A percentile compares a stretch with the other conserved stretches of the same genome.
Conservation (phyloP, 441 rosid genomes). For the Biscutella auriculata region DNA sequence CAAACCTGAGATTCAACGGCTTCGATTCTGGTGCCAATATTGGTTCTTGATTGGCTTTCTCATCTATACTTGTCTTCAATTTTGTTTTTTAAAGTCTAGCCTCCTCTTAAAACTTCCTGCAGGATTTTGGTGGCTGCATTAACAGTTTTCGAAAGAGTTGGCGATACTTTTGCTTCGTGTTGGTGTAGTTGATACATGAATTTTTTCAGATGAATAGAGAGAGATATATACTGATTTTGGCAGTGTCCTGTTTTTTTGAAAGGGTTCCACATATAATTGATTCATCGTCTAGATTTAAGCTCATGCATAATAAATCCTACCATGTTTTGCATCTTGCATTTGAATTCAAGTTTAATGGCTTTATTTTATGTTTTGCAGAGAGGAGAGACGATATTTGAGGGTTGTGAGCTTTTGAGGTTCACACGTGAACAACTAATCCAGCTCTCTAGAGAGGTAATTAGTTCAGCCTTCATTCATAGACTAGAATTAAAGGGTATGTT, state of each 20-base stretch:
- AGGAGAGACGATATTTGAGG: slow-evolving; percentile 61
- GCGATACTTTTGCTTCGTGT: slow-evolving; percentile 64
- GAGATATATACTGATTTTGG: too few relatives aligned
- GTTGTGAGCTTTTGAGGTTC: slow-evolving; percentile 47
- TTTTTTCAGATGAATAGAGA: too few relatives aligned
- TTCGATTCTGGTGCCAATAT: slow-evolving; percentile 95
- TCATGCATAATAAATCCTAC: not conserved
- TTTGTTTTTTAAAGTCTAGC: not conserved
- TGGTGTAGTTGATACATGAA: too few relatives aligned
- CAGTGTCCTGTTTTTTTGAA: too few relatives aligned
- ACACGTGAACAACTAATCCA: slow-evolving; percentile 65
- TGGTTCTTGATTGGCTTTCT: slow-evolving; percentile 32
- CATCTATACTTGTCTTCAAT: not conserved
- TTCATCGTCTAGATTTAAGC: not conserved
- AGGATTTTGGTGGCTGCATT: slow-evolving; percentile 87
- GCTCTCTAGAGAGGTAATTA: slow-evolving; percentile 51
- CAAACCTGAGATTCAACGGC: slow-evolving; percentile 82
- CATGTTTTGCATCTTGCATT: not conserved
- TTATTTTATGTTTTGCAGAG: slow-evolving; percentile 32
- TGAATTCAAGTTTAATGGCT: not conserved
- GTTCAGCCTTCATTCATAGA: not conserved
- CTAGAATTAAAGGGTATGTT: not conserved
- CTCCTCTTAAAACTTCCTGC: slow-evolving; percentile 17
- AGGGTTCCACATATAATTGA: not conserved
- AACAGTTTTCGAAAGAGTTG: slow-evolving; percentile 61